Evolutionary conservation across 1,284 basidiomycete genomes (phyloP).

Genomic region (Ganoderma lingzhi): DNA sequence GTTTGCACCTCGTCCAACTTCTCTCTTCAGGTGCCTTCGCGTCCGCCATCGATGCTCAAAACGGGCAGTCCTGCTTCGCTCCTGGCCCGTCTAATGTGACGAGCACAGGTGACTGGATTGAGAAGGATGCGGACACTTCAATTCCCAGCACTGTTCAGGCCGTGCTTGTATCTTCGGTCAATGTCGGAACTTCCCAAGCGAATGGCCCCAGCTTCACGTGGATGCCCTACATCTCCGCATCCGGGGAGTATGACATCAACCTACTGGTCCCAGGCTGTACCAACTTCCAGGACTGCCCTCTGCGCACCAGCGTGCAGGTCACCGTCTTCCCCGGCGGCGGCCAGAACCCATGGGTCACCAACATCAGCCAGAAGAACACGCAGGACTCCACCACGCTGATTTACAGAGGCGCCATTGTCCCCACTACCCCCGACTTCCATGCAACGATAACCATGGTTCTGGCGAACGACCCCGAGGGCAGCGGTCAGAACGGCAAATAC

Average conservation of each 20-base stretch:
- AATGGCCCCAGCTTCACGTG: conserved; percentile 85
- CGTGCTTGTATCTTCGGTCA: conserved; percentile 76
- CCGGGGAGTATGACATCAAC: conserved; percentile 88
- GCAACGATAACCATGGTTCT: conserved; percentile 80
- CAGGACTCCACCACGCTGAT: conserved; percentile 70
- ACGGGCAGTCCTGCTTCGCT: conserved; percentile 79
- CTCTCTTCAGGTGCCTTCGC: conserved; percentile 92
- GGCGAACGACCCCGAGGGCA: conserved; percentile 64
- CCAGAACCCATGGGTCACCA: conserved; percentile 69
- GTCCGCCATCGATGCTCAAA: conserved; percentile 68
- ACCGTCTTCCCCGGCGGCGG: conserved; percentile 83
- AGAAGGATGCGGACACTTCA: conserved; percentile 67
- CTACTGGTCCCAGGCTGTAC: conserved; percentile 90
- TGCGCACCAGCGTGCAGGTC: conserved; percentile 85
- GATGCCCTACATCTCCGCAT: conserved; percentile 89
- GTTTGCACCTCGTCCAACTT: conserved; percentile 89
- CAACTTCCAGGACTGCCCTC: conserved; percentile 80
- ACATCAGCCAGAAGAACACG: conserved; percentile 78
- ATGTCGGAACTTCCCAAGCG: conserved; percentile 67
- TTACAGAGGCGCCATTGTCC: conserved; percentile 86
- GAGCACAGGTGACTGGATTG: conserved; percentile 75
- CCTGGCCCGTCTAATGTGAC: conserved; percentile 72
- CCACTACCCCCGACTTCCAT: conserved; percentile 75
- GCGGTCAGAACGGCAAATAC: conserved; percentile 71
- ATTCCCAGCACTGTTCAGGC: conserved; percentile 84